Conservation (phyloP, 1,284 basidiomycete species). For the Ganoderma meredithae region DNA sequence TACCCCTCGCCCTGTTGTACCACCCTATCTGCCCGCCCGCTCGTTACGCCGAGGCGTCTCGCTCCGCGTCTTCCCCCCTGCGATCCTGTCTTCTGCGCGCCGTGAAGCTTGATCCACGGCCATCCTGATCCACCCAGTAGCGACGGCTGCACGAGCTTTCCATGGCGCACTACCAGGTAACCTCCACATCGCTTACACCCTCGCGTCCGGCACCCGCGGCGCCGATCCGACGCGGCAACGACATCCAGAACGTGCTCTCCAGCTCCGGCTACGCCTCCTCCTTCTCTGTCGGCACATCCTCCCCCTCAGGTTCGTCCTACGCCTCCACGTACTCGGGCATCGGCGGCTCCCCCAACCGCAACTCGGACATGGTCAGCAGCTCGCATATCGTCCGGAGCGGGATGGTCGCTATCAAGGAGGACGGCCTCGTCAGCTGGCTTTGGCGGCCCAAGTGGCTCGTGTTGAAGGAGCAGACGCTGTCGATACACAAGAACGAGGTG, state of each 20-base stretch:
- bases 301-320: conserved; percentile 66
- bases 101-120: conserved; percentile 12
- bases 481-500: conserved; percentile 94
- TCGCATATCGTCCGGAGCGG: conserved; percentile 69
- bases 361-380: conserved; percentile 49
- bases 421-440: conserved; percentile 89
- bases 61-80: conserved; percentile 1
- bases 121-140: conserved; percentile 12
- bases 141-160: background rate
- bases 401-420: conserved; percentile 85
- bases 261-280: conserved; percentile 65
- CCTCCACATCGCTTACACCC: conserved; percentile 58
- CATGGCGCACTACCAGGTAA: conserved; percentile 59
- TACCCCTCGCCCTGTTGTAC: conserved; percentile 3
- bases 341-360: conserved; percentile 76
- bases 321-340: conserved; percentile 72
- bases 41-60: background rate
- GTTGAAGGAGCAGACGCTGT: conserved; percentile 82
- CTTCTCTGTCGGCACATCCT: conserved; percentile 57
- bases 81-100: conserved; percentile 4
- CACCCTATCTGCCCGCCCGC: conserved; percentile 9
- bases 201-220: conserved; percentile 73
- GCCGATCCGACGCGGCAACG: conserved; percentile 56
- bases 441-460: conserved; percentile 95
- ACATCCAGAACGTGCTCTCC: conserved; percentile 51